phyloP scores from a whole-genome alignment of 1,284 basidiomycete genomes.

The Exobasidium cylindrosporum region DNA sequence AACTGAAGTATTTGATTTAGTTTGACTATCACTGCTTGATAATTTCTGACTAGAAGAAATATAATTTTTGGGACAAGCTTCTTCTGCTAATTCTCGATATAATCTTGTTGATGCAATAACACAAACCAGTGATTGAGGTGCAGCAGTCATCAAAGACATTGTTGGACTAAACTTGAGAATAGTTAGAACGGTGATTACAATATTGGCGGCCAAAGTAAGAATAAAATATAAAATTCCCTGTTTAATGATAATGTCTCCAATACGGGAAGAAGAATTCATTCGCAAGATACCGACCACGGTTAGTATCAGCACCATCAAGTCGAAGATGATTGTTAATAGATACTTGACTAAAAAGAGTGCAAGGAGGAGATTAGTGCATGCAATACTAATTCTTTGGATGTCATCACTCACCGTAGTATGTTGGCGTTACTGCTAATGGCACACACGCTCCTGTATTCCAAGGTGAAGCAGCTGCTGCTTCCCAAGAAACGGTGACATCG shows the following conservation, averaged over 20 bases:
- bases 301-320: conserved; percentile 22
- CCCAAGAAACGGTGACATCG: conserved; percentile 11
- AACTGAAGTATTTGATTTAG: not conserved
- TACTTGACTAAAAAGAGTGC: conserved; percentile 23
- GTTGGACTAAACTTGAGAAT: conserved; percentile 31
- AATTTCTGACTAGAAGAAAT: not conserved
- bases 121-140: conserved; percentile 30
- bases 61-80: conserved; percentile 21
- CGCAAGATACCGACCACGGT: conserved; percentile 32
- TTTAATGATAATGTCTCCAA: conserved; percentile 30
- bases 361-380: no score
- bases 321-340: conserved; percentile 20
- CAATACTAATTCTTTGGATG: no score
- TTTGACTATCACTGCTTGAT: not conserved
- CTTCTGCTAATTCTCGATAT: conserved; percentile 32
- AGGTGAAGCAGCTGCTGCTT: conserved; percentile 10
- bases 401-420: not conserved
- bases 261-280: conserved; percentile 25
- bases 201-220: conserved; percentile 30
- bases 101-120: conserved; percentile 35
- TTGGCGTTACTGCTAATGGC: conserved; percentile 14
- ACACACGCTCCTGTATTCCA: conserved; percentile 17
- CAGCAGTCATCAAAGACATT: conserved; percentile 38
- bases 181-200: conserved; percentile 28
- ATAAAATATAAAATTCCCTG: conserved; percentile 43